Evolutionary conservation across 2,329 filamentous ascomycete genomes (phyloP), one percentile per base, ranked within the genome.

Genomic region (Penicillium italicum): DNA sequence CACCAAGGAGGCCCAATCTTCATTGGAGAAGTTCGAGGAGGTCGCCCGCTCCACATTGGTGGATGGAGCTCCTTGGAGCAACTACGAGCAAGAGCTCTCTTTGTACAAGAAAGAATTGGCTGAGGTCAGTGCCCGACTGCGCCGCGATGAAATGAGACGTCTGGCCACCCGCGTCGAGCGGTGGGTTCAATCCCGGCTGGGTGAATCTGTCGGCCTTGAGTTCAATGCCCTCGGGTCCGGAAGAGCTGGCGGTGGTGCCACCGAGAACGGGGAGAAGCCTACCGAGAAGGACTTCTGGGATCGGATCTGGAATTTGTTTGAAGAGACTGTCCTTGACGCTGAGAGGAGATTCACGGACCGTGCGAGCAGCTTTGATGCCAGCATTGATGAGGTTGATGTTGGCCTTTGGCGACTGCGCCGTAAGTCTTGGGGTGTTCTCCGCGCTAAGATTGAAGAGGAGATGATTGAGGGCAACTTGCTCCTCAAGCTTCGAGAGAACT

Each of bases 391-490:
- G 76, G 91, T 96, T 20, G 89, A 95, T 58, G 85, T 97, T 52
- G 94, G 94, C 18, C 80, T 96, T 20, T 99, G 94, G 93, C 85
- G 92, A 54, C 77, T 99, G 62, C 86, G 93, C 56, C 86, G 93
- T 61, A 97, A 97, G 80, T 94, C 90, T 59, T 99, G 94, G 94
- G 87, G 87, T 38, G 92, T 93, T 14, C 80, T 99, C 58, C 85
- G 90, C 43, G 87, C 91, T 57, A 94, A 90, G 79, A 89, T 99
- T 59, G 93, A 97, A 34, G 94, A 99, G 70, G 94, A 99, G 75
- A 90, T 97, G 70, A 96, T 96, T 86, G 94, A 97, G 76, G 93
- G 93, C 67, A 99, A 97, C 70, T 86, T 99, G 51, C 79, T 97
- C 33, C 81, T 97, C 64, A 99, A 99, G 79, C 84, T 99, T 49